Conservation (phyloP, 768 basidiomycete species). For the Porphyrellus cyaneotinctus region DNA sequence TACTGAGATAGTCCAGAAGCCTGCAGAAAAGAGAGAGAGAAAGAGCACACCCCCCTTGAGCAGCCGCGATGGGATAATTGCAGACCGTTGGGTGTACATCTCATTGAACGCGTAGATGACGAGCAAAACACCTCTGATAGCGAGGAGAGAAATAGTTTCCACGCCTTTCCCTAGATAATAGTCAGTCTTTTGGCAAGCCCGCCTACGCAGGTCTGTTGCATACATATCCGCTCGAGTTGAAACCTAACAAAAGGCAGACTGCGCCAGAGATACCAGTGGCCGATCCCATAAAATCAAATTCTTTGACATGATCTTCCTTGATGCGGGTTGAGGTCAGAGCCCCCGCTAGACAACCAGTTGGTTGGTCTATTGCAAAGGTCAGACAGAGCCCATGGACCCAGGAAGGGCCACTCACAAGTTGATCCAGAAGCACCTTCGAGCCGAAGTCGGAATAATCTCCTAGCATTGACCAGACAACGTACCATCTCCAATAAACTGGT, state of each 20-base stretch:
- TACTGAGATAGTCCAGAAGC: conserved; percentile 9
- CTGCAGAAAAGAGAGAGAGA: neutral
- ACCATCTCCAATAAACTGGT: conserved; percentile 41
- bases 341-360: conserved; percentile 32
- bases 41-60: conserved; percentile 28
- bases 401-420: conserved; percentile 28
- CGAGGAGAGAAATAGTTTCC: conserved; percentile 36
- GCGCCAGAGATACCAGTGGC: conserved; percentile 32
- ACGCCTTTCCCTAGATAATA: conserved; percentile 24
- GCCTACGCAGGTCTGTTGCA: neutral
- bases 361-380: conserved; percentile 29
- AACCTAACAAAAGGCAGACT: conserved; percentile 37
- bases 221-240: conserved; percentile 36
- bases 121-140: conserved; percentile 32
- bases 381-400: neutral
- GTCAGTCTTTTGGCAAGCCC: neutral
- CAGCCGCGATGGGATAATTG: conserved; percentile 39
- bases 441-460: neutral
- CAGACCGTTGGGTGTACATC: conserved; percentile 29
- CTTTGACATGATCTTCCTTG: conserved; percentile 29
- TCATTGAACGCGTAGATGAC: conserved; percentile 33
- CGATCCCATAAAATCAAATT: conserved; percentile 42
- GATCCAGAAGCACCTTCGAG: conserved; percentile 34
- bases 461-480: conserved; percentile 8
- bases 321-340: conserved; percentile 32